Evolutionary conservation across 208 protist species (phyloP).

Genomic region (Trypanosoma vivax): DNA sequence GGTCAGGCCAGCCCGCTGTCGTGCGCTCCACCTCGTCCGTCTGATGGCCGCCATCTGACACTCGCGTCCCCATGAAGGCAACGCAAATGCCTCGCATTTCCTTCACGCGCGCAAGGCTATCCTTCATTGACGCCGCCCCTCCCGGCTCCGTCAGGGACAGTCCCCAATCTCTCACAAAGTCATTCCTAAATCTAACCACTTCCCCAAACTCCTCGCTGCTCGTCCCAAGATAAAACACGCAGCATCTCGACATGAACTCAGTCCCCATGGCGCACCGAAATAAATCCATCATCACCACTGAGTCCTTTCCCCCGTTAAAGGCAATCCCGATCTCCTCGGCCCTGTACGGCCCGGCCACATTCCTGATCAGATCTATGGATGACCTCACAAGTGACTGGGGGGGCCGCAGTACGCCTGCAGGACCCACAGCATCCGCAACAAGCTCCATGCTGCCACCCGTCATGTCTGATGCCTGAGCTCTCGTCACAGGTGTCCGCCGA

Average conservation of each 20-base stretch:
- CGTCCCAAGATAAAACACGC: slow-evolving; percentile 48
- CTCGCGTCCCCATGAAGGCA: slow-evolving; percentile 85
- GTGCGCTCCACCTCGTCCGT: slow-evolving; percentile 44
- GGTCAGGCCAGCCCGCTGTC: slow-evolving; percentile 77
- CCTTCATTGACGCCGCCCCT: slow-evolving; percentile 43
- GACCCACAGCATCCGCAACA: background rate
- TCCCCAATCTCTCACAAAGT: slow-evolving; percentile 32
- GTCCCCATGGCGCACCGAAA: slow-evolving; percentile 31
- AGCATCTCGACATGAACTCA: slow-evolving; percentile 31
- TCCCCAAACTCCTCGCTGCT: slow-evolving; percentile 61
- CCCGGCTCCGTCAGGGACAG: slow-evolving; percentile 12
- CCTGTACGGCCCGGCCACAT: slow-evolving; percentile 24
- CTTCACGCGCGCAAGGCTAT: slow-evolving; percentile 46
- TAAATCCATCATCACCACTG: slow-evolving; percentile 81
- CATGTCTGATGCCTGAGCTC: slow-evolving; percentile 1
- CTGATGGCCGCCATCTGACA: slow-evolving; percentile 65
- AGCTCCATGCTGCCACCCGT: background rate
- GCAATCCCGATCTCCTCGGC: slow-evolving; percentile 64
- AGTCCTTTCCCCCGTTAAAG: slow-evolving; percentile 91
- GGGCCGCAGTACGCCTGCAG: background rate
- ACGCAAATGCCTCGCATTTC: slow-evolving; percentile 37
- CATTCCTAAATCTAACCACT: slow-evolving; percentile 50
- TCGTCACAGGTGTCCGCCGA: slow-evolving; percentile 7
- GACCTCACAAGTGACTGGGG: slow-evolving; percentile 10
- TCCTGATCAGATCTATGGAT: slow-evolving; percentile 36